These are phyloP conservation scores for Trichosanthes truncata DNA, from an alignment of 306 rosid species.

Conservation along the genomic window DNA sequence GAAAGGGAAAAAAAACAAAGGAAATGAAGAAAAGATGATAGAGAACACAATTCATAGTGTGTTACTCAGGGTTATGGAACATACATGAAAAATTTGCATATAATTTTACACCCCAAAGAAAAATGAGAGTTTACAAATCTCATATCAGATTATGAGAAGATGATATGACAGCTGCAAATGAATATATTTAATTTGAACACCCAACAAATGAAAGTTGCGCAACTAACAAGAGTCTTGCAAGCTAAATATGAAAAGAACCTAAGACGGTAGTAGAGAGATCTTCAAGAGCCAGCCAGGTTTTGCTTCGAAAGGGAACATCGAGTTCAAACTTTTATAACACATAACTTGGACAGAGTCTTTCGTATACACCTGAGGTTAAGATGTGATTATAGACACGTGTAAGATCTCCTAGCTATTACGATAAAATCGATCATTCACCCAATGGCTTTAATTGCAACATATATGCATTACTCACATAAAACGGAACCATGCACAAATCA, in stretches of 20 bases:
- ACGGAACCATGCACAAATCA: too few relatives aligned
- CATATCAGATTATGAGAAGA: neutral
- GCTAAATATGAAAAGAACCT: conserved; percentile 1
- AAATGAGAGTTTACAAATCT: neutral
- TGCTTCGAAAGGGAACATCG: neutral
- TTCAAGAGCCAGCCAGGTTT: neutral
- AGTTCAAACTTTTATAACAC: neutral
- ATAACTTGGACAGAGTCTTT: conserved; percentile 7
- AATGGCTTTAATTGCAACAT: neutral
- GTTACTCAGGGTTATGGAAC: neutral
- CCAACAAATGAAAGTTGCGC: neutral
- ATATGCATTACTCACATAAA: neutral
- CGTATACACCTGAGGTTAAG: neutral
- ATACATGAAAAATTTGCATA: neutral
- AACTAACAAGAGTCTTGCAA: neutral
- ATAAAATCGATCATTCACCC: neutral
- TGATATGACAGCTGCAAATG: neutral
- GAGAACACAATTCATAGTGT: neutral
- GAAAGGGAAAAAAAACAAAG: neutral
- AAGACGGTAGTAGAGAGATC: neutral
- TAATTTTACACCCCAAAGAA: neutral
- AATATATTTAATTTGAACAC: neutral
- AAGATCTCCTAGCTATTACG: neutral
- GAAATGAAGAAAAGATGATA: neutral
- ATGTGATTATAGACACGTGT: neutral